Base-by-base conservation (phyloP, 192 early-diverging fungal species). In the Gonapodya sp. region DNA sequence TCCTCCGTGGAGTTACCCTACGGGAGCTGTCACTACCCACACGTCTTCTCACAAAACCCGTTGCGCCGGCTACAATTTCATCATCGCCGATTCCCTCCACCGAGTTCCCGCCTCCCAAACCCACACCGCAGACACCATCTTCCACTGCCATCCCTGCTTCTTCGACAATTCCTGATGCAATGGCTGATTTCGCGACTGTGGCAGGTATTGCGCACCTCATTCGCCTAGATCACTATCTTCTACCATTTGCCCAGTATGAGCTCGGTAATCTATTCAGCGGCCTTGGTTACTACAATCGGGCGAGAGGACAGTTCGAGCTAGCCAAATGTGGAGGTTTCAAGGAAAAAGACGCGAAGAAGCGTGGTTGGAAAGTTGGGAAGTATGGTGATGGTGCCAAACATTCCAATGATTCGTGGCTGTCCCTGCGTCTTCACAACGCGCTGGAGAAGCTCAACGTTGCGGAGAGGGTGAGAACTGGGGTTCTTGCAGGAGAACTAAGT, bases 1-100 rank as follows among this genome's bases (percentile, higher is more conserved):
- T 94, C 82, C 85, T 95, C 1, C 91, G 92, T 73, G 92, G 91
- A 36, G 80, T 91, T 32, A 83, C 92, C 0, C 82, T 90, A 73
- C 91, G 92, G 35, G 92, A 94, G 79, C 82, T 92, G 2, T 77
- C 34, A 8, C 30, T 77, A 2, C 75, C 75, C 34, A 32, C 75
- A 8, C 75, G 30, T 16, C 75, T 2, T 77, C 31, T 77, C 8
- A 77, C 18, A 14, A 18, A 77, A 8, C 75, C 75, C 8, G 75
- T 77, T 16, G 8, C 75, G 8, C 34, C 30, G 34, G 31, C 75
- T 34, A 34, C 75, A 2, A 64, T 64, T 64, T 24, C 34, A 33
- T 2, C 30, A 33, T 34, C 18, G 75, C 18, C 34, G 2, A 77
- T 34, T 33, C 75, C 75, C 8, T 77, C 75, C 8, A 77, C 75